A percentile compares a stretch with the other conserved stretches of the same genome.
Evolutionary conservation across 2,329 filamentous ascomycete genomes (phyloP).

Genomic region (Leptographium radiaticola): DNA sequence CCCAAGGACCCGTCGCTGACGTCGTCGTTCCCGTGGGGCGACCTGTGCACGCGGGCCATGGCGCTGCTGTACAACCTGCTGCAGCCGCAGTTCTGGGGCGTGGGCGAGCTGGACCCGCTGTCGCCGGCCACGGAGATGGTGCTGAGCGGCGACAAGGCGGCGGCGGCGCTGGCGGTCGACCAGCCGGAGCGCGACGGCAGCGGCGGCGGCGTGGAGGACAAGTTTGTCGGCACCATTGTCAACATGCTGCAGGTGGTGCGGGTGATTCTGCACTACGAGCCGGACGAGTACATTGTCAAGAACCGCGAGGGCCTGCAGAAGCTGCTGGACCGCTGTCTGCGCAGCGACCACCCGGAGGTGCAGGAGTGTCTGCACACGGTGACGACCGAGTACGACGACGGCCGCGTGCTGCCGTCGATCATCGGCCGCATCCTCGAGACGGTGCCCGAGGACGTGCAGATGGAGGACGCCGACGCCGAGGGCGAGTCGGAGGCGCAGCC

Average conservation of each 20-base stretch:
- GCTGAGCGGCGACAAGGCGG: conserved; percentile 66
- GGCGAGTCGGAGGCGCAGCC: conserved; percentile 62
- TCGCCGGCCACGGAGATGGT: conserved; percentile 82
- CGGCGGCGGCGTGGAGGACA: conserved; percentile 57
- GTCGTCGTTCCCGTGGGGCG: conserved; percentile 44
- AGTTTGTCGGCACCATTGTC: conserved; percentile 76
- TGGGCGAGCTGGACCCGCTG: conserved; percentile 83
- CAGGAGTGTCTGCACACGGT: conserved; percentile 80
- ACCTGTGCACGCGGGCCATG: conserved; percentile 78
- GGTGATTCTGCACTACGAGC: conserved; percentile 75
- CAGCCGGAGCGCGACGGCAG: conserved; percentile 43
- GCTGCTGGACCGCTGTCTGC: conserved; percentile 77
- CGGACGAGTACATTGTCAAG: conserved; percentile 79
- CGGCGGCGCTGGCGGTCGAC: conserved; percentile 43
- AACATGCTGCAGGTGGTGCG: conserved; percentile 89
- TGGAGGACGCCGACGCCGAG: conserved; percentile 70
- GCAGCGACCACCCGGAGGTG: conserved; percentile 79
- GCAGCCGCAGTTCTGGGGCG: conserved; percentile 79
- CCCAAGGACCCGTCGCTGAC: conserved; percentile 38
- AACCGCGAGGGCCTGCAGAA: conserved; percentile 71
- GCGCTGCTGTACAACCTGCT: conserved; percentile 71
- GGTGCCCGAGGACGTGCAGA: conserved; percentile 64
- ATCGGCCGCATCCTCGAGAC: conserved; percentile 77
- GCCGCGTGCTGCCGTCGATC: conserved; percentile 58
- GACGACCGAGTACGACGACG: conserved; percentile 57